Percentiles rank a stretch among this genome's conserved stretches.
Conservation (phyloP, 495 filamentous ascomycete species). For the Tuber magnatum region DNA sequence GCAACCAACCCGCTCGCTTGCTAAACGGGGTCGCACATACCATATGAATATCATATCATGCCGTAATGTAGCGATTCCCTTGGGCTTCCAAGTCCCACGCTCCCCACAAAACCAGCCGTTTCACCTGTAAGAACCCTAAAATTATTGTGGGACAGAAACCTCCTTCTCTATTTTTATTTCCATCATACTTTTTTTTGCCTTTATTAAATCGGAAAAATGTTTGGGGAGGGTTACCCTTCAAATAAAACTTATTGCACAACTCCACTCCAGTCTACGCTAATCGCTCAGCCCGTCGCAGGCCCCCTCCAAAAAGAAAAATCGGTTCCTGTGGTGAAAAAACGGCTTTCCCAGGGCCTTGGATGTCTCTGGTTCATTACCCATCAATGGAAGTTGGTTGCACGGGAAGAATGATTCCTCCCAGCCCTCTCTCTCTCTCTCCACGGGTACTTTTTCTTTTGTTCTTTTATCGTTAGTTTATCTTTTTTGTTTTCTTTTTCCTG, state of each 20-base stretch:
- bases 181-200: too few relatives aligned
- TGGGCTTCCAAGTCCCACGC: not conserved
- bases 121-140: not conserved
- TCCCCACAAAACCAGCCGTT: not conserved
- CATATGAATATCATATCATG: too few relatives aligned
- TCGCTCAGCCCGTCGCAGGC: not conserved
- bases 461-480: not conserved
- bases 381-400: not conserved
- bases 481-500: not conserved
- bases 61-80: not conserved
- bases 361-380: not conserved
- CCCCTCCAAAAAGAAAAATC: not conserved
- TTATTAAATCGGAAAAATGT: not conserved
- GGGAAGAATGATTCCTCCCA: not conserved
- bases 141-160: not conserved
- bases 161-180: not conserved
- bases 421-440: not conserved
- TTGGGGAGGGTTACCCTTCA: not conserved
- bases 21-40: not conserved
- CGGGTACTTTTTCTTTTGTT: not conserved
- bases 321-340: constrained; percentile 4
- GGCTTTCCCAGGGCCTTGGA: constrained; percentile 4
- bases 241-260: not conserved
- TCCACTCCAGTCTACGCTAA: not conserved
- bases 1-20: not conserved